Percentiles rank a stretch among this genome's conserved stretches.
phyloP scores from a whole-genome alignment of 306 rosid species.

The Trifolium pratense region DNA sequence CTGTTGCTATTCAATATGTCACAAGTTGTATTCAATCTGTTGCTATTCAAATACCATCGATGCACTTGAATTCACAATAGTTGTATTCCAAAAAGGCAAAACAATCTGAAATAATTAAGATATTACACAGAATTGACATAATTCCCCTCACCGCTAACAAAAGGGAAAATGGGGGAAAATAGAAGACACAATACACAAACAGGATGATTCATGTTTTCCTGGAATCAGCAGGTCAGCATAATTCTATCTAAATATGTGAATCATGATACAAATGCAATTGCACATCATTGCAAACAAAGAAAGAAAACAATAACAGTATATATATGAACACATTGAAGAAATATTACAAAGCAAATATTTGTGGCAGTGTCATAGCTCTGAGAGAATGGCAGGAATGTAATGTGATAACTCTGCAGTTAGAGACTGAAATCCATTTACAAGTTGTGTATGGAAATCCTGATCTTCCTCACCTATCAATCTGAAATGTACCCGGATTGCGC shows the following conservation, averaged over 20 bases:
- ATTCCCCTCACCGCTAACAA: conserved; percentile 38
- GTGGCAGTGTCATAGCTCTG: conserved; percentile 68
- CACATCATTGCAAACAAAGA: conserved; percentile 31
- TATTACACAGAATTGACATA: conserved; percentile 36
- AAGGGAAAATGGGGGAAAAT: conserved; percentile 15
- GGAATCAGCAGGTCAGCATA: conserved; percentile 39
- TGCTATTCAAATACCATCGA: too few species aligned
- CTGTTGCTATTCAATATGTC: too few species aligned
- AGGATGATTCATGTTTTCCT: conserved; percentile 35
- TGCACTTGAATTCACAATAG: too few species aligned
- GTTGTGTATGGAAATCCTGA: conserved; percentile 98
- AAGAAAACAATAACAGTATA: conserved; percentile 2
- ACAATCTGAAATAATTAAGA: conserved; percentile 38
- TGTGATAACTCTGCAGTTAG: conserved; percentile 94
- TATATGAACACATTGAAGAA: conserved; percentile 49
- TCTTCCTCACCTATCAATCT: conserved; percentile 97
- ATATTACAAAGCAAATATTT: conserved; percentile 32
- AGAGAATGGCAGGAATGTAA: conserved; percentile 95
- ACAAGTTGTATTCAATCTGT: too few species aligned
- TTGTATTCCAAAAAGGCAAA: conserved; percentile 20
- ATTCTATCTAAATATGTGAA: conserved; percentile 41
- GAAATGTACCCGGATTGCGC: conserved; percentile 93
- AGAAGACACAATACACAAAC: conserved; percentile 47
- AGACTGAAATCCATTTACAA: conserved; percentile 95
- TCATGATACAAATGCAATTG: conserved; percentile 40